Evolutionary conservation across 2,329 filamentous ascomycete genomes (phyloP).

Genomic region (Cladosporium sp.): DNA sequence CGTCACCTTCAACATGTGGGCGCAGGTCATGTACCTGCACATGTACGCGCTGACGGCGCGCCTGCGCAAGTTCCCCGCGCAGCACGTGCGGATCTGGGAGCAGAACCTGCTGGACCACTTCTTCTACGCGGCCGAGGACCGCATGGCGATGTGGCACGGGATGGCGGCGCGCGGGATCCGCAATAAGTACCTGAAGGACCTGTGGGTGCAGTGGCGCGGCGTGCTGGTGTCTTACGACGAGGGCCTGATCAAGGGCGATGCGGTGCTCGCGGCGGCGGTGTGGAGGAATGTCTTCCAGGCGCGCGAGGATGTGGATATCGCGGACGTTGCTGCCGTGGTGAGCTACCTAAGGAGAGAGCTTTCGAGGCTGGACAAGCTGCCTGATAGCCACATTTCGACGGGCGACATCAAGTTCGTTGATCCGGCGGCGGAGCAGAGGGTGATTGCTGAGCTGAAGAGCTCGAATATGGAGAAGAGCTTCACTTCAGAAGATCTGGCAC

Average conservation of each 20-base stretch:
- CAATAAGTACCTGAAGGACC: conserved; percentile 72
- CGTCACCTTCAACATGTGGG: conserved; percentile 93
- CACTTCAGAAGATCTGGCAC: conserved; percentile 25
- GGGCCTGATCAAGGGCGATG: conserved; percentile 73
- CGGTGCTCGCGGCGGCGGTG: conserved; percentile 74
- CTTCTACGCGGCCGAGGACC: conserved; percentile 83
- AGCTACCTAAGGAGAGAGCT: conserved; percentile 63
- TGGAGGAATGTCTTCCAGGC: conserved; percentile 94
- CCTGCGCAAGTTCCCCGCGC: conserved; percentile 72
- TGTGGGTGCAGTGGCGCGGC: conserved; percentile 91
- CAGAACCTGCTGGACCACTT: conserved; percentile 93
- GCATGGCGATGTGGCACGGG: conserved; percentile 79
- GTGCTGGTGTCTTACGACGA: conserved; percentile 82
- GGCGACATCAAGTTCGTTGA: conserved; percentile 54
- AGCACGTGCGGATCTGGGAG: conserved; percentile 73
- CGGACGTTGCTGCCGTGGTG: conserved; percentile 61
- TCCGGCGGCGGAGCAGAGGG: conserved; percentile 41
- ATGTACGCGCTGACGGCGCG: conserved; percentile 88
- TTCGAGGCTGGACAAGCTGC: conserved; percentile 53
- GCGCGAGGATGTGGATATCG: conserved; percentile 61
- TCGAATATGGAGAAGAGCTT: conserved; percentile 26
- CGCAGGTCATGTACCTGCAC: conserved; percentile 93
- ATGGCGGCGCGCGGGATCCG: conserved; percentile 56
- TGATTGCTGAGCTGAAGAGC: conserved; percentile 33
- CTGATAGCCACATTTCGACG: conserved; percentile 53